These are phyloP conservation scores for Rhinocladiella similis DNA, from an alignment of 2,329 filamentous ascomycete genomes.

Conservation along the genomic window DNA sequence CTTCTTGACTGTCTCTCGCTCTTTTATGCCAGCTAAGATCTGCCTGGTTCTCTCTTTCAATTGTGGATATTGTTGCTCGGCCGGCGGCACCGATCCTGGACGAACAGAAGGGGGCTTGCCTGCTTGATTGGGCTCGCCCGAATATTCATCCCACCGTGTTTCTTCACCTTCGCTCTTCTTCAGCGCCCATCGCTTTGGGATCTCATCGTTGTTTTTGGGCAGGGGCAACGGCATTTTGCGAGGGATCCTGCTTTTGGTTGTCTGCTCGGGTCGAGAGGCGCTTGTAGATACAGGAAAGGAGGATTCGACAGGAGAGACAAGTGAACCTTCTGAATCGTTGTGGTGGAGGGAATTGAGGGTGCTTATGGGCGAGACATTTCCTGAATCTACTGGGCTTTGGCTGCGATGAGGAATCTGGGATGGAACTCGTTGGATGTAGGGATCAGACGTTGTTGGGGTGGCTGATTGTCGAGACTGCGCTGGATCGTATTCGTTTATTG, in stretches of 20 bases:
- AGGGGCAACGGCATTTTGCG: conserved; percentile 29
- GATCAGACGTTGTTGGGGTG: conserved; percentile 57
- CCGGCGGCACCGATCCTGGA: conserved; percentile 27
- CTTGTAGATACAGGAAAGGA: conserved; percentile 32
- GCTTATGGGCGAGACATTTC: conserved; percentile 30
- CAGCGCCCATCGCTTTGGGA: conserved; percentile 20
- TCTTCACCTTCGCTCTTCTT: conserved; percentile 33
- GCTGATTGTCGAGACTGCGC: conserved; percentile 20
- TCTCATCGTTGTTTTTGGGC: conserved; percentile 21
- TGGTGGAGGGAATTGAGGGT: conserved; percentile 24
- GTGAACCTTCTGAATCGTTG: conserved; percentile 24
- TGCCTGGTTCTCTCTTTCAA: conserved; percentile 40
- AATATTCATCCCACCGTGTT: conserved; percentile 65
- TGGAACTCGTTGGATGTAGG: conserved; percentile 56
- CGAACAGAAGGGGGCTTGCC: conserved; percentile 38
- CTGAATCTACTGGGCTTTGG: conserved; percentile 8
- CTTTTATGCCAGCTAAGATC: conserved; percentile 31
- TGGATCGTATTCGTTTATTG: conserved; percentile 18
- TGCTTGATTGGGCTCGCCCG: conserved; percentile 64
- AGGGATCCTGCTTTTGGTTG: conserved; percentile 23
- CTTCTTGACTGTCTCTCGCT: conserved; percentile 36
- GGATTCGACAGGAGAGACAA: conserved; percentile 33
- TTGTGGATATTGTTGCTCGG: conserved; percentile 33
- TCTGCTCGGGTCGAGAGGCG: conserved; percentile 15
- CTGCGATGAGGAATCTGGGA: conserved; percentile 13